Evolutionary conservation across 2,329 filamentous ascomycete species (phyloP).

Genomic region (Cladosporium sp.): DNA sequence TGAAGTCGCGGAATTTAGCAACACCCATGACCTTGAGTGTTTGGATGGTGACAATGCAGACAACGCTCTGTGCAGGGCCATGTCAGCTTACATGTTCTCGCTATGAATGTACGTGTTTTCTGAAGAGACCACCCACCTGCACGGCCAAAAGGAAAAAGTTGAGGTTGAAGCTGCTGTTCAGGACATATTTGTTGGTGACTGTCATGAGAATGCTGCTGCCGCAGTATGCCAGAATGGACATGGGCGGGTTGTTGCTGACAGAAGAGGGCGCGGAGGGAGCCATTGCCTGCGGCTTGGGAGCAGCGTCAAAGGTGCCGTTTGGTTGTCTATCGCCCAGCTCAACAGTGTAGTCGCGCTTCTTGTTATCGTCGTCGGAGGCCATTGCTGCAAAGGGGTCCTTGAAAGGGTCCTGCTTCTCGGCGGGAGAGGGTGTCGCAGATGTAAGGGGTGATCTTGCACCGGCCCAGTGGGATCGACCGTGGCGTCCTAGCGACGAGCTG

Average conservation of each 20-base stretch:
- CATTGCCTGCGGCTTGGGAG: conserved; percentile 43
- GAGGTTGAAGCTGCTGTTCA: conserved; percentile 90
- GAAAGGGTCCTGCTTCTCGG: conserved; percentile 2
- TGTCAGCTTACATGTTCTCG: conserved; percentile 3
- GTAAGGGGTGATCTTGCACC: conserved; percentile 21
- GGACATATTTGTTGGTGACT: conserved; percentile 98
- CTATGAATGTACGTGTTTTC: not conserved
- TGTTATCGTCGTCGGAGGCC: conserved; percentile 73
- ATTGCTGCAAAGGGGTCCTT: conserved; percentile 44
- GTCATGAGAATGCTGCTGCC: conserved; percentile 98
- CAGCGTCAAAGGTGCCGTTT: conserved; percentile 42
- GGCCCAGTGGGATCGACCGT: conserved; percentile 16
- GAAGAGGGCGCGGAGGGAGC: conserved; percentile 41
- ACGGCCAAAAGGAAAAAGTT: conserved; percentile 92
- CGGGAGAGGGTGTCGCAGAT: conserved; percentile 10
- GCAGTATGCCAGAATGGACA: conserved; percentile 88
- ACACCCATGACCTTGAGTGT: conserved; percentile 74
- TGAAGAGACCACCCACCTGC: conserved; percentile 59
- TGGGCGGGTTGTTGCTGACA: conserved; percentile 61
- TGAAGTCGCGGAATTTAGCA: conserved; percentile 82
- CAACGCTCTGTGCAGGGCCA: conserved; percentile 61
- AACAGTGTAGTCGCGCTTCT: conserved; percentile 69
- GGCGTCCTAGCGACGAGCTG: conserved; percentile 21
- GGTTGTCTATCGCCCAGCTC: conserved; percentile 61
- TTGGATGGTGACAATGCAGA: conserved; percentile 82